A percentile compares a stretch with the other conserved stretches of the same genome.
phyloP scores from a whole-genome alignment of 208 protist species.

The Endotrypanum monterogeii region DNA sequence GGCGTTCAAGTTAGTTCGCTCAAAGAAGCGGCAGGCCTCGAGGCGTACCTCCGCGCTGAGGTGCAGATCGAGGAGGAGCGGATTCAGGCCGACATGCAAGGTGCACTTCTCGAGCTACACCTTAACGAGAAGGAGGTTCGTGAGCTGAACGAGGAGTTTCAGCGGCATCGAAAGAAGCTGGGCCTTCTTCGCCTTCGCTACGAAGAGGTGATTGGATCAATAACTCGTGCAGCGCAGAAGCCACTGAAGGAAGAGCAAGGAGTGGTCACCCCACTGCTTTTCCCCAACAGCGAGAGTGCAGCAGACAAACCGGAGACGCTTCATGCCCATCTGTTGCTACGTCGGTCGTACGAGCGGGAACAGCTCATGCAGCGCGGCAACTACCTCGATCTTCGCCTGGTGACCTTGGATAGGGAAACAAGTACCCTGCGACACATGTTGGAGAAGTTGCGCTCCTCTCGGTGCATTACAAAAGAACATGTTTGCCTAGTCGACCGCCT shows the following conservation, averaged over 20 bases:
- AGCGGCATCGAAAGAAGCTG: conserved; percentile 34
- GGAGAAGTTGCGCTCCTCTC: conserved; percentile 34
- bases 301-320: conserved; percentile 48
- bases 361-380: conserved; percentile 76
- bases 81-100: conserved; percentile 47
- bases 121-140: conserved; percentile 54
- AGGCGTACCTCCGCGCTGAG: conserved; percentile 60
- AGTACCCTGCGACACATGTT: conserved; percentile 56
- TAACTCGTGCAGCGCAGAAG: conserved; percentile 37
- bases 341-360: conserved; percentile 66
- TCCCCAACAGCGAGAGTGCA: conserved; percentile 7
- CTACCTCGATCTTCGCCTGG: conserved; percentile 69
- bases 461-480: background rate
- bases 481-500: background rate
- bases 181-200: conserved; percentile 50
- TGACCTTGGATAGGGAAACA: conserved; percentile 67
- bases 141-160: conserved; percentile 49
- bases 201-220: conserved; percentile 46
- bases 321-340: conserved; percentile 72
- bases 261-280: background rate
- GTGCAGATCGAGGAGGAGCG: conserved; percentile 49
- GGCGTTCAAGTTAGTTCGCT: conserved; percentile 36
- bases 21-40: conserved; percentile 35
- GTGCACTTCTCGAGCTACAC: conserved; percentile 56
- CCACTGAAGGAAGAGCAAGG: conserved; percentile 33